Base-by-base conservation (phyloP, 1,284 basidiomycete genomes). In the Entoloma clypeatum region DNA sequence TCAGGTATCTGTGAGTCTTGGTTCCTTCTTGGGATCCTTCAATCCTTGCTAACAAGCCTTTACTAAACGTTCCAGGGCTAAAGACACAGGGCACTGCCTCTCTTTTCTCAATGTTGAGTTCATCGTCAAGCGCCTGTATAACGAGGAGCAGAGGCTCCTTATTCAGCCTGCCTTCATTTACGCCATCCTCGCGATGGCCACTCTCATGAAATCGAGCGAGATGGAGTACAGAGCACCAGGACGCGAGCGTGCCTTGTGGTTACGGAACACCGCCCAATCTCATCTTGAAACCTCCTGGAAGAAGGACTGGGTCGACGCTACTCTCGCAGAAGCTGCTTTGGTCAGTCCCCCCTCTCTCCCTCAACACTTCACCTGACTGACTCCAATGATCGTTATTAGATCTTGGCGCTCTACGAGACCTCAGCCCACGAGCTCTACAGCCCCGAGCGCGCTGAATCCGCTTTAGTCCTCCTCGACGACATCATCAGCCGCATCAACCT, bases 101-200 rank as follows among this genome's bases (percentile, higher is more conserved):
- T 79, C 75, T 2, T 86, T 86, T 59, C 63, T 86, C 50, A 76
- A 84, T 55, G 54, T 76, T 8, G 60, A 68, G 7, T 65, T 69
- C 39, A 74, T 87, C 50, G 57, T 77, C 47, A 68, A 69, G 43
- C 72, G 67, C 39, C 63, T 88, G 33, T 68, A 63, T 48, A 65
- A 74, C 50, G 68, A 74, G 2, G 66, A 69, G 6, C 62, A 69
- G 16, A 70, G 79, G 19, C 55, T 68, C 7, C 60, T 60, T 11
- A 77, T 86, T 48, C 85, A 86, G 52, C 84, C 86, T 4, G 69
- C 81, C 2, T 72, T 89, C 39, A 70, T 88, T 30, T 70, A 79
- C 34, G 71, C 83, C 2, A 74, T 74, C 9, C 70, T 87, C 25
- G 85, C 84, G 1, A 73, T 87, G 54, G 77, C 84, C 0, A 79